Evolutionary conservation across 495 filamentous ascomycete genomes (phyloP), one percentile per base, ranked within the genome.

Genomic region (Aspergillus bertholletiae): DNA sequence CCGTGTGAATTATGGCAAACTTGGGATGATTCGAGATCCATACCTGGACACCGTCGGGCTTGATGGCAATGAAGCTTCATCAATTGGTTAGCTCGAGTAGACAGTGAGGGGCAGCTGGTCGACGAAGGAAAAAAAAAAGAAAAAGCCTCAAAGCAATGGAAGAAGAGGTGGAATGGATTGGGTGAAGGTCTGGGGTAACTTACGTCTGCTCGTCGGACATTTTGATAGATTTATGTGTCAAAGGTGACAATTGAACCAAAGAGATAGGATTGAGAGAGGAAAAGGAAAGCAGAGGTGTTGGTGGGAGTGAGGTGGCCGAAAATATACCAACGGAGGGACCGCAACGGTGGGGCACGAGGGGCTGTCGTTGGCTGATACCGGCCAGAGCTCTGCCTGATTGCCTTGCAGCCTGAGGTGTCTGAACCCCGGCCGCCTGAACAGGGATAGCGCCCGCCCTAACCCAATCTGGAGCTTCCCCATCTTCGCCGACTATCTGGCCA

Each of bases 1-100:
- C 55, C 50, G 51, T 24, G 51, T 39, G 13, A n/a, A 46, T 1
- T 18, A 46, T 17, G 21, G 9, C 8, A 44, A 17, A 51, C 35
- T 39, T 21, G 27, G 39, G 39, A 43, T 24, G 46, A 15, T 23
- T 35, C 35, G 49, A 52, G 35, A 51, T 51, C 59, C 81, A 62
- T 87, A 96, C 92, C 85, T 97, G 94, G 81, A 98, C 94, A 75
- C 94, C 94, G 79, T 97, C 92, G 68, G 92, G 92, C 89, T 97
- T 97, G 85, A 97, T 88, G 68, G 92, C 92, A 83, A 97, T 96
- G 87, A 97, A 97, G 77, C 92, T 97, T 65, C 57, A 58, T 54
- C 65, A 48, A 62, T 56, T 55, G 52, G 60, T 87, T 70, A 85
- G 82, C 74, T 60, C 70, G 59, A 70, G 59, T 61, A n/a, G 34